Evolutionary conservation across 768 basidiomycete genomes (phyloP).

Genomic region (Pilatotrama ljubarskyi): DNA sequence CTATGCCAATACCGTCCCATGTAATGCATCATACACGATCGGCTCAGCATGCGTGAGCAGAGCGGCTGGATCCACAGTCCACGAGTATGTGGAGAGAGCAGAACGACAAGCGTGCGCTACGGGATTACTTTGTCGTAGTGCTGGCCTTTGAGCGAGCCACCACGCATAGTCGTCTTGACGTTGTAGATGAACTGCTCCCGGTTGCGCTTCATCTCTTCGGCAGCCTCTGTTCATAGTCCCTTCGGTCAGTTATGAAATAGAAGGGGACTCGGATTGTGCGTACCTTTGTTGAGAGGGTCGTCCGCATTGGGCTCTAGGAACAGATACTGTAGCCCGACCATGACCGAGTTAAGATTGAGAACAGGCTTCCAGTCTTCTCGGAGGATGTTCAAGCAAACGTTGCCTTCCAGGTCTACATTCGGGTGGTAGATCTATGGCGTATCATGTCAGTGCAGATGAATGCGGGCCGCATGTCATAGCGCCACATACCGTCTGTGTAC

Average conservation of each 20-base stretch:
- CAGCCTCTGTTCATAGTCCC: constrained; percentile 71
- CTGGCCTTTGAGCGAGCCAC: constrained; percentile 73
- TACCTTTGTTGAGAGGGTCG: constrained; percentile 98
- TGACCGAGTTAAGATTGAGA: constrained; percentile 94
- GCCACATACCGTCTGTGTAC: constrained; percentile 79
- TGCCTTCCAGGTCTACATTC: constrained; percentile 96
- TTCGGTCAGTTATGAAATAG: constrained; percentile 7
- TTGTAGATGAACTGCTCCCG: constrained; percentile 81
- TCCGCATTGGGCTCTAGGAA: constrained; percentile 99
- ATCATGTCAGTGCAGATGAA: not conserved
- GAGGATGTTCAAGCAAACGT: constrained; percentile 97
- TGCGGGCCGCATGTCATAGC: not conserved
- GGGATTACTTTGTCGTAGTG: constrained; percentile 71
- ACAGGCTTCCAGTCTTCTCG: constrained; percentile 99
- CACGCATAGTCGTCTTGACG: constrained; percentile 86
- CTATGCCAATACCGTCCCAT: constrained; percentile 4
- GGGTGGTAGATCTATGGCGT: constrained; percentile 90
- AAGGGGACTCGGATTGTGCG: constrained; percentile 24
- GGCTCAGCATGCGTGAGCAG: not conserved
- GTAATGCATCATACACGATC: not conserved
- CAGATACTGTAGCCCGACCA: constrained; percentile 97
- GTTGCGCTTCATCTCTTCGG: constrained; percentile 89
- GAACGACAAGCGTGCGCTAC: not conserved
- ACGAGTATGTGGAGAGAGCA: not conserved
- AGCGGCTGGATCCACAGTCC: not conserved